Percentiles rank a stretch among this genome's conserved stretches.
Evolutionary conservation across 2,329 filamentous ascomycete species (phyloP).

Genomic region (Sporothrix mexicana): DNA sequence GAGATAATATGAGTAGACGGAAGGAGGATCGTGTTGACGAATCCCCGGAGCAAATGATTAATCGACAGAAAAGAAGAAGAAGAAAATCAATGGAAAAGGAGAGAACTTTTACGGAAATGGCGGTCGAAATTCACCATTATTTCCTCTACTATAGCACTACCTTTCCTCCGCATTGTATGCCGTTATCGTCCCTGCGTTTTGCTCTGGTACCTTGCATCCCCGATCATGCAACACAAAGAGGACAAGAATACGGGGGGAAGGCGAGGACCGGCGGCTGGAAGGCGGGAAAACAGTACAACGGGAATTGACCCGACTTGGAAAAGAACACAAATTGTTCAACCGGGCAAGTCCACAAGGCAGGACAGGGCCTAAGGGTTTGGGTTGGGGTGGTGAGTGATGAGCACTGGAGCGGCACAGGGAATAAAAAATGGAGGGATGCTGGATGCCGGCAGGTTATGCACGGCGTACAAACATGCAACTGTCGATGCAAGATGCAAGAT

Average conservation of each 20-base stretch:
- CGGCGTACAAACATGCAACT: not conserved
- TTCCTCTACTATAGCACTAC: not conserved
- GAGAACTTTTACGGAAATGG: not conserved
- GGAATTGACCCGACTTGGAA: no score
- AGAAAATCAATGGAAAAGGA: not conserved
- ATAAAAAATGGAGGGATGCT: no score
- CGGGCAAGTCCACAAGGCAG: not conserved
- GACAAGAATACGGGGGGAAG: not conserved
- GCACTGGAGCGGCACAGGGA: no score
- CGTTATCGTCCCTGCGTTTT: not conserved
- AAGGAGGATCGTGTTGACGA: not conserved
- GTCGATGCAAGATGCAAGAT: not conserved
- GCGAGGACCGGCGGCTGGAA: no score
- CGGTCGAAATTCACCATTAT: not conserved
- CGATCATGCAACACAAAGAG: slow-evolving; percentile 1
- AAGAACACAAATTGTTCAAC: not conserved
- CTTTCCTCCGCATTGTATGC: not conserved
- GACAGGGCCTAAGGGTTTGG: no score
- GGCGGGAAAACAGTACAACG: no score
- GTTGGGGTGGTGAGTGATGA: no score
- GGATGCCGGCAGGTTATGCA: slow-evolving; percentile 10
- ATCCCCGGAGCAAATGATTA: not conserved
- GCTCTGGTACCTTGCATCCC: slow-evolving; percentile 20
- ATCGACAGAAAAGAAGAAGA: not conserved
- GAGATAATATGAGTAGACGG: not conserved